These are phyloP conservation scores for Fusarium vanettenii DNA, from an alignment of 2,329 filamentous ascomycete genomes.

Conservation along the genomic window DNA sequence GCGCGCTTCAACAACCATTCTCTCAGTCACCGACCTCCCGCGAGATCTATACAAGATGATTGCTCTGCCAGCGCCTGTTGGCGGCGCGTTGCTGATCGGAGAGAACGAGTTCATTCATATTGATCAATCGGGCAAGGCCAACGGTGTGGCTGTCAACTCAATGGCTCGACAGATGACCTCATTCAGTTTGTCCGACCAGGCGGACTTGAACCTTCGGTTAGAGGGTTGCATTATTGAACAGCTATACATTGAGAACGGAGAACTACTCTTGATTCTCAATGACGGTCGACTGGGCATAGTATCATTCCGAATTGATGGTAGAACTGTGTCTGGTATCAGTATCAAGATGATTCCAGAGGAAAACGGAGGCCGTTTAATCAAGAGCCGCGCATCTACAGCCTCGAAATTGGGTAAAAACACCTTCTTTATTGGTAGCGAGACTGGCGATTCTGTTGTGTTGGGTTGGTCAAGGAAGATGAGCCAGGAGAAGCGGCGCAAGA, in stretches of 20 bases:
- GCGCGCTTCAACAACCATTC: constrained; percentile 89
- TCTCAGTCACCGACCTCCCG: constrained; percentile 86
- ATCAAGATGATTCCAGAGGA: constrained; percentile 73
- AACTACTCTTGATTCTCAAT: constrained; percentile 84
- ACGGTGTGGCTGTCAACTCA: constrained; percentile 91
- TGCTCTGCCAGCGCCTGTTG: constrained; percentile 85
- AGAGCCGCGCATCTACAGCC: constrained; percentile 74
- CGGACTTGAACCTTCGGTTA: constrained; percentile 80
- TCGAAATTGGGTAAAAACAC: constrained; percentile 74
- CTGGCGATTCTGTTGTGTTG: constrained; percentile 82
- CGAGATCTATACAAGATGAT: constrained; percentile 88
- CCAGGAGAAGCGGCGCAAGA: constrained; percentile 73
- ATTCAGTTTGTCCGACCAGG: constrained; percentile 89
- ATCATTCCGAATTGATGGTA: constrained; percentile 87
- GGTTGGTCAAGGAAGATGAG: constrained; percentile 79
- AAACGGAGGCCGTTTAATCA: constrained; percentile 71
- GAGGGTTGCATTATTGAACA: constrained; percentile 85
- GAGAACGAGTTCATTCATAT: constrained; percentile 93
- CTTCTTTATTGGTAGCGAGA: constrained; percentile 88
- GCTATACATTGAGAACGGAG: constrained; percentile 80
- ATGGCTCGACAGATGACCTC: constrained; percentile 86
- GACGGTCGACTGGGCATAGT: constrained; percentile 81
- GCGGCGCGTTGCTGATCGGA: constrained; percentile 87
- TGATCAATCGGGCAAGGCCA: constrained; percentile 94
- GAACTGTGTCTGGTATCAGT: constrained; percentile 89